Evolutionary conservation across 1,284 basidiomycete species (phyloP), one percentile per base, ranked within the genome.

Genomic region (Apiotrichum sp.): DNA sequence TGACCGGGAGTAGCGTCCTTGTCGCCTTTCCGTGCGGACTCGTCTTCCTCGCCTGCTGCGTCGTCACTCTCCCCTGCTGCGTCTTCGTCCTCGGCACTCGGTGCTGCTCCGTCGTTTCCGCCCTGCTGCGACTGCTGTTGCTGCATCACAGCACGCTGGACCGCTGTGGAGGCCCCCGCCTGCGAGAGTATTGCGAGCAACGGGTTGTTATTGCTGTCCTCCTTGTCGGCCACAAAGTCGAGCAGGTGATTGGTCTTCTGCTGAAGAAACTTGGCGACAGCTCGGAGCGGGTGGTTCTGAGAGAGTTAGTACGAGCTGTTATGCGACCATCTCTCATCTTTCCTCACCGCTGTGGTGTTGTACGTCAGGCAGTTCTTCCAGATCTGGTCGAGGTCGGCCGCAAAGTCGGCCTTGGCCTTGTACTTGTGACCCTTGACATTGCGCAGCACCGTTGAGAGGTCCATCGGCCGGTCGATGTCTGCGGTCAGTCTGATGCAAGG

Each of bases 361-460:
- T 98, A 98, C 10, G 82, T 83, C 64, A 88, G 82, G 73, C 95
- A 98, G 68, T 98, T 98, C 53, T 86, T 84, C 95, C 95, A 98
- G 65, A 99, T 98, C 59, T 96, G 82, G 65, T 95, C 89, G 45
- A 99, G 79, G 75, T 99, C 96, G 59, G 88, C 86, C 61, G 87
- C 86, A 74, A 99, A 98, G 68, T 95, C 88, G 59, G 84, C 82
- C 78, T 98, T 98, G 53, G 84, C 89, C 78, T 93, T 95, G 83
- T 97, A 98, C 52, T 83, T 81, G 71, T 88, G 89, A 50, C 81
- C 78, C 78, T 95, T 97, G 71, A 96, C 86, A 77, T 95, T 95
- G 79, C 86, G 89, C 56, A 87, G 80, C 83, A 98, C 90, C 0
- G 92, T 89, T 60, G 86, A 85, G 47, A 98, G 80, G 78, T 98